These are phyloP conservation scores for Verticillium zaregamsianum DNA, from an alignment of 2,329 filamentous ascomycete genomes.

Conservation along the genomic window DNA sequence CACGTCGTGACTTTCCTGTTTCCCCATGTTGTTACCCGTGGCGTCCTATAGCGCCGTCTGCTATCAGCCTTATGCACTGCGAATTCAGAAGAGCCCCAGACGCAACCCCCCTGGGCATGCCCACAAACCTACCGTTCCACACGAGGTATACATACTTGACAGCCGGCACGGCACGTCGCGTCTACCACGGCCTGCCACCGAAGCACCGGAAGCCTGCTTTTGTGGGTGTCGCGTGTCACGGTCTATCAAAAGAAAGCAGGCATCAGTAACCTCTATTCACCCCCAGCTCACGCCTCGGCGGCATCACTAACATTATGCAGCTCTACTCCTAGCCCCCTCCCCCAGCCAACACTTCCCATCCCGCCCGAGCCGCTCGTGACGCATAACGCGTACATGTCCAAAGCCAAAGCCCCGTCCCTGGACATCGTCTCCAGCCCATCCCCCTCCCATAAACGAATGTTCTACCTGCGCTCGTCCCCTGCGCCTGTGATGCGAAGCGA, in stretches of 20 bases:
- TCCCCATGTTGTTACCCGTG: background rate
- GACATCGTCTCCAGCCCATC: background rate
- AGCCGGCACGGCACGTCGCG: too few relatives aligned
- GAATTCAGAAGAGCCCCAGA: background rate
- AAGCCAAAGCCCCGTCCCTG: background rate
- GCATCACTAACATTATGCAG: background rate
- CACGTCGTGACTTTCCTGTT: too few relatives aligned
- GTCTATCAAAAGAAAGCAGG: background rate
- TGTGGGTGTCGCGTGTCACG: background rate
- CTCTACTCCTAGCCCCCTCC: background rate
- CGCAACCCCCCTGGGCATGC: too few relatives aligned
- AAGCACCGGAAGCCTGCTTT: background rate
- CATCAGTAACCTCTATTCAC: background rate
- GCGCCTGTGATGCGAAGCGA: background rate
- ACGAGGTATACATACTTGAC: background rate
- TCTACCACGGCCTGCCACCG: background rate
- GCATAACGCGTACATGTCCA: background rate
- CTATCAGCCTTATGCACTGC: background rate
- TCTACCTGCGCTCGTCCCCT: background rate
- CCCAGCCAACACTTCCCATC: background rate
- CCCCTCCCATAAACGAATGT: background rate
- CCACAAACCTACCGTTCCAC: too few relatives aligned
- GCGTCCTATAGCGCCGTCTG: background rate
- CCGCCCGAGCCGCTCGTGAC: background rate
- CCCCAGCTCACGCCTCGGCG: background rate